Conservation (phyloP, 257 asterid genomes). For the Nicotiana obtusifolia region DNA sequence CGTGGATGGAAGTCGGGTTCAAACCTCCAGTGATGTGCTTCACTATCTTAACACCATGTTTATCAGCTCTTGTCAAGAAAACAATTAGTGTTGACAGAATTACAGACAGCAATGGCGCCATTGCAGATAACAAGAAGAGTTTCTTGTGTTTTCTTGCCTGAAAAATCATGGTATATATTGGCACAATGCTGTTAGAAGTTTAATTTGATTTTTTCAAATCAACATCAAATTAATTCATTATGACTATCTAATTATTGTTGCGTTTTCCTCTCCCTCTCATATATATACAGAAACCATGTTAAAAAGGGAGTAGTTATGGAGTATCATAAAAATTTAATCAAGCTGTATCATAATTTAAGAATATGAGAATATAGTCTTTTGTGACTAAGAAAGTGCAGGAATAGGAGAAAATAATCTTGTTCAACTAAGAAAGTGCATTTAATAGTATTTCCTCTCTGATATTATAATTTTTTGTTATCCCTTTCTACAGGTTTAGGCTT, state of each 20-base stretch:
- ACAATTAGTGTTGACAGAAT: conserved; percentile 30
- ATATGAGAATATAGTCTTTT: too few relatives aligned
- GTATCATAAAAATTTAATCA: not conserved
- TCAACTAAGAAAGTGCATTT: too few relatives aligned
- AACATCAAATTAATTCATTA: not conserved
- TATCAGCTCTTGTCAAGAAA: conserved; percentile 34
- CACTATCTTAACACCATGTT: conserved; percentile 37
- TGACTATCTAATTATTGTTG: not conserved
- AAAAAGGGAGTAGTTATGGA: not conserved
- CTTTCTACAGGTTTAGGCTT: not conserved
- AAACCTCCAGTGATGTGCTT: conserved; percentile 29
- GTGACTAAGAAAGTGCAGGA: too few relatives aligned
- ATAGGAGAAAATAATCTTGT: too few relatives aligned
- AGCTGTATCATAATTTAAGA: too few relatives aligned
- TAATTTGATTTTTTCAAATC: not conserved
- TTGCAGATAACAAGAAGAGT: conserved; percentile 38
- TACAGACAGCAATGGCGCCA: conserved; percentile 34
- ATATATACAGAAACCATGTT: too few relatives aligned
- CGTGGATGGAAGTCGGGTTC: conserved; percentile 30
- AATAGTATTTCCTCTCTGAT: not conserved
- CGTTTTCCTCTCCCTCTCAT: too few relatives aligned
- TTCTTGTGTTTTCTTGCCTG: conserved; percentile 37
- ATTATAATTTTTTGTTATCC: not conserved
- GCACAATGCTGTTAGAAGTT: not conserved
- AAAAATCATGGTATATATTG: not conserved